phyloP scores from a whole-genome alignment of 345 rosid genomes.

The Linum usitatissimum region DNA sequence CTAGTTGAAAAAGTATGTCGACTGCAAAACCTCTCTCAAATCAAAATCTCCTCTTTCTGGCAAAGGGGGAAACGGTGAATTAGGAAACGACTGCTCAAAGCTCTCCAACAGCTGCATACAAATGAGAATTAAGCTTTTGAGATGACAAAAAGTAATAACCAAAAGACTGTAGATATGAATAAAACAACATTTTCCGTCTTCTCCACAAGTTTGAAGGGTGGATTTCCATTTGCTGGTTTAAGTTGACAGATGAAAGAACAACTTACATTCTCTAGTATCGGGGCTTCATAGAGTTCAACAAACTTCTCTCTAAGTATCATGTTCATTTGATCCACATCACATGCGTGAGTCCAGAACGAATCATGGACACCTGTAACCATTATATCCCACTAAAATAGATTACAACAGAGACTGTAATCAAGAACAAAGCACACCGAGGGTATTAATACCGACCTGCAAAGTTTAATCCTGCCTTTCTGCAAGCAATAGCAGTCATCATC shows the following conservation, averaged over 20 bases:
- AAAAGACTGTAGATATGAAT: neutral
- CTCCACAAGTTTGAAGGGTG: too few relatives aligned
- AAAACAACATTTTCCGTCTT: neutral
- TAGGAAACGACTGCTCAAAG: constrained; percentile 75
- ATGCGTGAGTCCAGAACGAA: constrained; percentile 99
- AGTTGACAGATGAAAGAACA: neutral
- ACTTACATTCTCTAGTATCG: constrained; percentile 85
- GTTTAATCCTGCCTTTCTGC: constrained; percentile 65
- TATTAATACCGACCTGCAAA: constrained; percentile 61
- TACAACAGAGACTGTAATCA: neutral
- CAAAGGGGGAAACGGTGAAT: constrained; percentile 53
- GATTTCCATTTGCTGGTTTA: too few relatives aligned
- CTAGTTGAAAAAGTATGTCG: constrained; percentile 94
- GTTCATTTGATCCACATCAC: constrained; percentile 84
- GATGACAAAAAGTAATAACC: neutral
- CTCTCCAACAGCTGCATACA: constrained; percentile 64
- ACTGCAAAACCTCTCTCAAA: constrained; percentile 57
- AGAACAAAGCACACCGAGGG: neutral
- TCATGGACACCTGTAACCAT: constrained; percentile 84
- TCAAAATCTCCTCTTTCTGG: constrained; percentile 91
- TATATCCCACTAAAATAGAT: too few relatives aligned
- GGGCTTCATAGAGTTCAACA: constrained; percentile 74
- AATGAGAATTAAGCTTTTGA: neutral
- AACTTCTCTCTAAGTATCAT: constrained; percentile 80
- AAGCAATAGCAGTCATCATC: constrained; percentile 99